Evolutionary conservation across 257 asterid species (phyloP), one percentile per base, ranked within the genome.

Genomic region (Scutellaria barbata): DNA sequence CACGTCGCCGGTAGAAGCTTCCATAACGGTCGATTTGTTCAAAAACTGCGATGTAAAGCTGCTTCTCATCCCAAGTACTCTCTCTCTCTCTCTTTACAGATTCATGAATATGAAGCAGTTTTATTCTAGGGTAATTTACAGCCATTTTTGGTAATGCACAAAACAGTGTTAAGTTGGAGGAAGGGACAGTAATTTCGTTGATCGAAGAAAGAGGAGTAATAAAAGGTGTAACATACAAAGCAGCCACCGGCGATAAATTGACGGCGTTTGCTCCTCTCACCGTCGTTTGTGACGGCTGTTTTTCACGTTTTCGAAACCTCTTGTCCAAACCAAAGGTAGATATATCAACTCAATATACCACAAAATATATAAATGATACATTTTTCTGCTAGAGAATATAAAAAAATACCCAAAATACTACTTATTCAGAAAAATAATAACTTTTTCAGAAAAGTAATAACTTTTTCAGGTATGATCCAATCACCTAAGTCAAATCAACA

Each of bases 21-120:
- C 70, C 92, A 86, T 65, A 83, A 89, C 39, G 96, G 96, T 25
- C 87, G 92, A 8, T 89, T 87, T 74, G 71, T 89, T 37, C 95
- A 83, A 45, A 66, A 83, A 75, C 74, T 89, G 88, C 74, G 96
- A 59, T 84, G 82, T 52, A 86, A 88, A 73, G 92, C 90, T 59
- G 70, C 81, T 30, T 74, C 89, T 10, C 87, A 87, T 65, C 63
- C 88, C n/a, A 89, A 83, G 96, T 89, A 89, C 35, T n/a, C n/a
- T n/a, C 35, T 4, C 35, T 4, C 35, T 30, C 35, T 22, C 25
- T 22, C 25, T n/a, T n/a, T n/a, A n/a, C n/a, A n/a, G n/a, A n/a
- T n/a, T 25, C 30, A 25, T 25, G 30, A 25, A 25, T 3, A 25
- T 25, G 30, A 25, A 25, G 30, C 30, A 25, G 3, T 3, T 25